Evolutionary conservation across 805 yeast species (phyloP), one percentile per base, ranked within the genome.

Genomic region (Torulaspora gathmanii): DNA sequence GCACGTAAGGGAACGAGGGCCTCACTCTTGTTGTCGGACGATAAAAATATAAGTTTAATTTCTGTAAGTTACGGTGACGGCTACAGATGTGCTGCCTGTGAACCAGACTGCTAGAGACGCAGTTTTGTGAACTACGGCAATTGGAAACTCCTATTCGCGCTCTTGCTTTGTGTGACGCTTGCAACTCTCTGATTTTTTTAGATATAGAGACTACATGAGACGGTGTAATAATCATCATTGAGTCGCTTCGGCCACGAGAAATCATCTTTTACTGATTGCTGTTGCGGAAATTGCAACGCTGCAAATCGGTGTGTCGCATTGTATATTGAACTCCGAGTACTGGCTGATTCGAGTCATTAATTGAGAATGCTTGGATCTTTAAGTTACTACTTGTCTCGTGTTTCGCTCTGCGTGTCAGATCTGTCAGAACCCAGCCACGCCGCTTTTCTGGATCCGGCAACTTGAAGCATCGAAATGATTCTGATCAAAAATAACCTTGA

Each of bases 341-440:
- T 19, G 8, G 22, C 8, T n/a, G n/a, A n/a, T 13, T 22, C 8
- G 4, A 31, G 20, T 22, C 10, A 16, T 19, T 4, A 1, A 31
- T 31, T 15, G 34, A 13, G 20, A 15, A 31, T 31, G 34, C 34
- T 31, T 31, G 34, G 34, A 20, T 31, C 22, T 11, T 9, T 31
- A 15, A 4, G n/a, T 15, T 5, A 17, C 20, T 31, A 17, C 19
- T 3, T 16, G 16, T 26, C 12, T 26, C 13, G 19, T 26, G 29
- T 36, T 26, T 27, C 16, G 15, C 15, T 16, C 26, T 36, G 23
- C 41, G 34, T 23, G 34, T 28, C 41, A 38, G n/a, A 30, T n/a
- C n/a, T 20, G 42, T 39, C 26, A 12, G 36, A 39, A 38, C 13
- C 44, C 44, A 41, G 44, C 44, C 44, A 41, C 44, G 44, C 44